phyloP scores from a whole-genome alignment of 495 filamentous ascomycete genomes.

The Podospora australis region DNA sequence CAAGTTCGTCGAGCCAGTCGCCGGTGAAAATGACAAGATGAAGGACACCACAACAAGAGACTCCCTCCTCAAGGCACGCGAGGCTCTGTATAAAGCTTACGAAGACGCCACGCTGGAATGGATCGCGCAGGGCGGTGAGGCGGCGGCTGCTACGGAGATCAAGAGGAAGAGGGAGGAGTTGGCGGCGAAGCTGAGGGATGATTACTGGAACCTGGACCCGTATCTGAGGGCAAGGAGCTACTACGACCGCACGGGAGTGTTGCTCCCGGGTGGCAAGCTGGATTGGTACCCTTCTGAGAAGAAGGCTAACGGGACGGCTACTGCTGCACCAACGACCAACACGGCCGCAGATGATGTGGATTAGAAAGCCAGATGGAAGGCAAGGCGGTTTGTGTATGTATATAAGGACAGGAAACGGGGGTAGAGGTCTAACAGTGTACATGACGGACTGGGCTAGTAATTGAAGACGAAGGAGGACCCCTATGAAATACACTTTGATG shows the following conservation, averaged over 20 bases:
- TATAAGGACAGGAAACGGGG: no score
- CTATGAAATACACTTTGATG: no score
- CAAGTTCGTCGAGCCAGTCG: constrained; percentile 65
- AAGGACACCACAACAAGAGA: constrained; percentile 59
- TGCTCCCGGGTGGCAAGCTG: constrained; percentile 58
- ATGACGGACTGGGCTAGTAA: no score
- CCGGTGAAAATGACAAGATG: constrained; percentile 66
- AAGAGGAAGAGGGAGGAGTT: constrained; percentile 46
- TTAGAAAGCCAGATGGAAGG: constrained; percentile 21
- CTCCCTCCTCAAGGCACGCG: constrained; percentile 52
- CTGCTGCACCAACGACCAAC: constrained; percentile 31
- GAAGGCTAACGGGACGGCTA: constrained; percentile 20
- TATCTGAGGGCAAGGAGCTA: constrained; percentile 65
- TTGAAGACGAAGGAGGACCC: no score
- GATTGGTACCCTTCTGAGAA: constrained; percentile 56
- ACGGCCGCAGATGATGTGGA: constrained; percentile 51
- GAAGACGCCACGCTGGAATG: constrained; percentile 67
- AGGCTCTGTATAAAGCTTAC: constrained; percentile 57
- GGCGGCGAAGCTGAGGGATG: constrained; percentile 54
- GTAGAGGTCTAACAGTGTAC: no score
- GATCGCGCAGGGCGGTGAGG: constrained; percentile 43
- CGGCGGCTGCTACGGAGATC: constrained; percentile 26
- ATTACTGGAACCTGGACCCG: constrained; percentile 82
- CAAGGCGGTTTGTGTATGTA: neutral
- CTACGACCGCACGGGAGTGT: constrained; percentile 69